Conservation (phyloP, 768 basidiomycete species). For the Fomitopsis pulvina region DNA sequence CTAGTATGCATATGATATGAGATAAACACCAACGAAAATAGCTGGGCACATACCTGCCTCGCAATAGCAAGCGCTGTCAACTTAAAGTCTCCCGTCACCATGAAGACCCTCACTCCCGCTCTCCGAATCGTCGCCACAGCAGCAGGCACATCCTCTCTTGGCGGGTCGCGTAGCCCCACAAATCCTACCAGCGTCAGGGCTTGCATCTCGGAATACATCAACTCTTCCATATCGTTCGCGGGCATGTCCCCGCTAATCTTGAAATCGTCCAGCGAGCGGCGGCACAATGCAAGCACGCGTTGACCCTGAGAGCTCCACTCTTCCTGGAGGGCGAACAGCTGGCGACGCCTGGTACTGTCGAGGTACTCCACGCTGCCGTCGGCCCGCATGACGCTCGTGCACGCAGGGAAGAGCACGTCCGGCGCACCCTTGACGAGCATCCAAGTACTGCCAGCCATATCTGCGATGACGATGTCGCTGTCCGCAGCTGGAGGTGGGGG, state of each 20-base stretch:
- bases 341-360: conserved; percentile 18
- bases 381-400: conserved; percentile 27
- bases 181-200: conserved; percentile 50
- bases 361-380: conserved; percentile 30
- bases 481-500: conserved; percentile 16
- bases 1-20: too few relatives aligned
- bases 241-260: conserved; percentile 26
- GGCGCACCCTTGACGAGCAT: conserved; percentile 56
- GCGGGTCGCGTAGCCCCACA: conserved; percentile 56
- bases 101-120: conserved; percentile 57
- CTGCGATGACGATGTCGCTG: conserved; percentile 20
- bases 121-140: conserved; percentile 43
- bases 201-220: conserved; percentile 33
- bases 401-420: conserved; percentile 41
- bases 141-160: conserved; percentile 46
- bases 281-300: conserved; percentile 56
- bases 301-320: too few relatives aligned
- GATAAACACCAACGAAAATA: too few relatives aligned
- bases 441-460: too few relatives aligned
- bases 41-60: conserved; percentile 52
- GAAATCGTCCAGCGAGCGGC: conserved; percentile 31
- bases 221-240: conserved; percentile 35
- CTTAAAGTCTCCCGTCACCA: conserved; percentile 59
- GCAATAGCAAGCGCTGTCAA: conserved; percentile 60
- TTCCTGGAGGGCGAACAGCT: conserved; percentile 34